These are phyloP conservation scores for Firmiana major DNA, from an alignment of 345 rosid species.

Conservation along the genomic window DNA sequence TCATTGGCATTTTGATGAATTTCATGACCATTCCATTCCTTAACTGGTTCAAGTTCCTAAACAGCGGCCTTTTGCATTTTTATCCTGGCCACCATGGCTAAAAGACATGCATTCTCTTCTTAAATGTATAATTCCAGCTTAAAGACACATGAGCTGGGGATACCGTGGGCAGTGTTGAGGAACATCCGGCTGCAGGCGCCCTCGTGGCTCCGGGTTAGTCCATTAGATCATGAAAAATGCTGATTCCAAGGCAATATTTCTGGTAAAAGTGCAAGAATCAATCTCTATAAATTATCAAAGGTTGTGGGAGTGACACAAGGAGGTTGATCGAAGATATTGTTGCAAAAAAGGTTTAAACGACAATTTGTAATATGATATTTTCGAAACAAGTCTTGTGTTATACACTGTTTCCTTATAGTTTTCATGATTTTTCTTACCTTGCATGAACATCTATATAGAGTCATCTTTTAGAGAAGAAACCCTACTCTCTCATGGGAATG, in stretches of 20 bases:
- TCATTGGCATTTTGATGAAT: conserved; percentile 42
- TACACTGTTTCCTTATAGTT: neutral
- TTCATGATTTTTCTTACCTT: neutral
- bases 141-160: conserved; percentile 21
- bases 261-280: conserved; percentile 23
- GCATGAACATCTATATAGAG: neutral
- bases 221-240: conserved; percentile 24
- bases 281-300: conserved; percentile 58
- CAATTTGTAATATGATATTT: conserved; percentile 7
- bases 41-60: conserved; percentile 68
- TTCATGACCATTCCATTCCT: conserved; percentile 25
- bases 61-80: conserved; percentile 19
- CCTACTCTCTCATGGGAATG: conserved; percentile 24
- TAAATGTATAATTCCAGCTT: conserved; percentile 1
- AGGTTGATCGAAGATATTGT: neutral
- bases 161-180: conserved; percentile 35
- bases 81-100: conserved; percentile 12
- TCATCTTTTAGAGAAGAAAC: neutral
- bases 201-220: conserved; percentile 35
- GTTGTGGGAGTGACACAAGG: conserved; percentile 47
- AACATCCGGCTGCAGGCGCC: conserved; percentile 27
- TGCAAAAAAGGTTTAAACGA: neutral
- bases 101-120: conserved; percentile 39
- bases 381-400: neutral
- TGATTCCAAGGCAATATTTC: conserved; percentile 23